Base-by-base conservation (phyloP, 2,329 filamentous ascomycete genomes). In the Scedosporium aurantiacum region DNA sequence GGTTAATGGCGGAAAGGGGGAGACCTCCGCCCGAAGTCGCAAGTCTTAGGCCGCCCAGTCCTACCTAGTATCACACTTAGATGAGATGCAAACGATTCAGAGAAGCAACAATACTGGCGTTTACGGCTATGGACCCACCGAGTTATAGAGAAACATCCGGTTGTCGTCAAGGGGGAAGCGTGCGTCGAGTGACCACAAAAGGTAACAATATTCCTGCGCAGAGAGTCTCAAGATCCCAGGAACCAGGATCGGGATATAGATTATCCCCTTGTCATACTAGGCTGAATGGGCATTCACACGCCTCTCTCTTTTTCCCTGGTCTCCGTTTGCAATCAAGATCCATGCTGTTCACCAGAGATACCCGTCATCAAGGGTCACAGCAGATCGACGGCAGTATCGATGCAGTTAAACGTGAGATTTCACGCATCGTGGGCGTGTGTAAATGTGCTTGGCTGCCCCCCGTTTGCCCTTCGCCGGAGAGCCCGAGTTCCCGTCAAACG, bases 391-490 rank as follows among this genome's bases (percentile, higher is more conserved):
- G 63, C 62, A 60, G 61, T 62, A 64, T 66, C 66, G 65, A 68
- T 64, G 66, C 64, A 64, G 66, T 66, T 64, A 63, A 62, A 67
- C 65, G 61, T 62, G 58, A 68, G 67, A 67, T 68, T 66, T 64
- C 62, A 60, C 65, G 67, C 65, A 65, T 64, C 32, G 8, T 4
- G 32, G 32, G 32, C 28, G 10, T 37, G 32, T 37, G 32, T 37
- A 37, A 2, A 10, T 23, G 12, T 54, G 50, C 16, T 28, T 54
- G 23, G 50, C 23, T 54, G 32, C 32, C 32, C 50, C 50, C 50
- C 50, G 50, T 27, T 54, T 54, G 50, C 10, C 18, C 50, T 27
- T 5, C 23, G 21, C 12, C 50, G 50, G 50, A 54, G 50, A 54
- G 27, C 50, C 50, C 50, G 50, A 54, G 50, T 27, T 54, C 50